Evolutionary conservation across 1,284 basidiomycete species (phyloP).

Genomic region (Marasmius tenuissimus): DNA sequence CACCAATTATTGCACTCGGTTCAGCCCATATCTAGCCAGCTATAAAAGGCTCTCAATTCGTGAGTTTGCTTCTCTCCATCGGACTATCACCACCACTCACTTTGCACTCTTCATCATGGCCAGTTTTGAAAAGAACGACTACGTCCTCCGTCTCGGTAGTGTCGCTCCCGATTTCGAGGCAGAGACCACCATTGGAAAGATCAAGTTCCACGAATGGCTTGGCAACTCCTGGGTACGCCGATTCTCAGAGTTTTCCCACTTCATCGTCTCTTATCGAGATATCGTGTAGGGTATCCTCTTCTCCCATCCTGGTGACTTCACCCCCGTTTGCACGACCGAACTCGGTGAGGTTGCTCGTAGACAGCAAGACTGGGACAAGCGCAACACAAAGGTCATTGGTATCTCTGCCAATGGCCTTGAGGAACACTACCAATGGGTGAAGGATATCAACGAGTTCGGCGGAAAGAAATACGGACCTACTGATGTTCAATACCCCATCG

Average conservation of each 20-base stretch:
- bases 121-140: constrained; percentile 4
- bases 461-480: constrained; percentile 60
- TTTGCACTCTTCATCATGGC: background rate
- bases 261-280: background rate
- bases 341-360: constrained; percentile 93
- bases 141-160: constrained; percentile 16
- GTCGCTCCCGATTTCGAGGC: constrained; percentile 68
- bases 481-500: constrained; percentile 89
- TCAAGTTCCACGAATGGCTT: constrained; percentile 79
- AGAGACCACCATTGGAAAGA: constrained; percentile 61
- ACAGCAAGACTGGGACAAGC: constrained; percentile 80
- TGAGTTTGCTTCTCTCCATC: background rate
- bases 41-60: background rate
- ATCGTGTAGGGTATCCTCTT: constrained; percentile 73
- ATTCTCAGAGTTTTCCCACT: background rate
- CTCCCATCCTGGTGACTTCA: constrained; percentile 90
- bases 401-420: constrained; percentile 91
- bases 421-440: constrained; percentile 88
- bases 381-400: constrained; percentile 92
- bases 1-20: background rate
- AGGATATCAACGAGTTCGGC: constrained; percentile 88
- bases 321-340: constrained; percentile 77
- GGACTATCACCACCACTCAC: background rate
- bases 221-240: constrained; percentile 61
- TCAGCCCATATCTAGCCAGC: background rate